A percentile compares a stretch with the other conserved stretches of the same genome.
These are phyloP conservation scores for Alopecurus myosuroides DNA, from an alignment of 176 grass and related monocot species.

Conservation along the genomic window DNA sequence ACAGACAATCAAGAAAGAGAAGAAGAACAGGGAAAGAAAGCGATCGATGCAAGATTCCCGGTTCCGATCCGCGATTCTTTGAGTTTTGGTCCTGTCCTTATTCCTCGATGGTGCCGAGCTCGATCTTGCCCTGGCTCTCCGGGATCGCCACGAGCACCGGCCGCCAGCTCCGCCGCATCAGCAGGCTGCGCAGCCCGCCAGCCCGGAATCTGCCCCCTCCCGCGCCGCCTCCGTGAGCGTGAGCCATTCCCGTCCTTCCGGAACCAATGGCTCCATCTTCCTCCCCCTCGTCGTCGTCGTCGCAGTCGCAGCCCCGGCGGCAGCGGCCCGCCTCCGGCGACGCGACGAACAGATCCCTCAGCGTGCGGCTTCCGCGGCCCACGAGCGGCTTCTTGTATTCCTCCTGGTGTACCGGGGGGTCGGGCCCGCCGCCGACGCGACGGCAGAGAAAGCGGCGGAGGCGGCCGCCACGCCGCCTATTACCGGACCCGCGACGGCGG, in stretches of 20 bases:
- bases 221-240: not conserved
- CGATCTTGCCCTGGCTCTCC: constrained; percentile 28
- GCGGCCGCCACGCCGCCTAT: not conserved
- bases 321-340: constrained; percentile 41
- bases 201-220: constrained; percentile 20
- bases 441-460: constrained; percentile 17
- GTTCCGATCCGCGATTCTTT: not conserved
- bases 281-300: not conserved
- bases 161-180: constrained; percentile 57
- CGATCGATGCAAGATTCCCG: not conserved
- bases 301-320: not conserved
- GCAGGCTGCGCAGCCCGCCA: constrained; percentile 35
- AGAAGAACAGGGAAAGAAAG: not conserved
- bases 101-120: constrained; percentile 36
- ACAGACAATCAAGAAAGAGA: not conserved
- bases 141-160: constrained; percentile 48
- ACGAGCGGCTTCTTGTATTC: constrained; percentile 39
- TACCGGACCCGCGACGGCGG: constrained; percentile 17
- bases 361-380: constrained; percentile 29
- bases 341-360: constrained; percentile 70
- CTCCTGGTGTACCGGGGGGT: constrained; percentile 13
- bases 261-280: not conserved
- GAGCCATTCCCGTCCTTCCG: not conserved
- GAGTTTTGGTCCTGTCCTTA: not conserved
- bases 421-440: not conserved